These are phyloP conservation scores for Lumnitzera littorea DNA, from an alignment of 345 rosid genomes.

Conservation along the genomic window DNA sequence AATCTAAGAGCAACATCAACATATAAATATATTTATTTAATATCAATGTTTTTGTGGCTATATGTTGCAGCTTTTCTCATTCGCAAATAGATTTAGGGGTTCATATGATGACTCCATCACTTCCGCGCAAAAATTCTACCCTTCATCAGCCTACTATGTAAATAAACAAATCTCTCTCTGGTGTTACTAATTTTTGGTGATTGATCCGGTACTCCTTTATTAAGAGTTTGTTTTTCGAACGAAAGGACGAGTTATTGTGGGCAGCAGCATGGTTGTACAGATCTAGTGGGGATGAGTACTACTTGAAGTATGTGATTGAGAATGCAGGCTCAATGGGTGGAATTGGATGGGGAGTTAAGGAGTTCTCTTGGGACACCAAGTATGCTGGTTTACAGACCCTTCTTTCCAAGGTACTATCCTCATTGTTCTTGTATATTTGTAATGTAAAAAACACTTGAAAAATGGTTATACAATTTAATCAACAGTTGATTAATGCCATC, in stretches of 20 bases:
- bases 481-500: too few relatives aligned
- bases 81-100: slow-evolving; percentile 57
- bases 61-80: slow-evolving; percentile 45
- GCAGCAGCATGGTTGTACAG: slow-evolving; percentile 71
- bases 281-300: slow-evolving; percentile 56
- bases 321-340: slow-evolving; percentile 82
- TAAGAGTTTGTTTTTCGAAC: not conserved
- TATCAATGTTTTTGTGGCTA: too few relatives aligned
- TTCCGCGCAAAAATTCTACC: slow-evolving; percentile 44
- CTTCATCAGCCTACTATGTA: slow-evolving; percentile 51
- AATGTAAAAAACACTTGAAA: too few relatives aligned
- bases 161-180: not conserved
- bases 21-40: too few relatives aligned
- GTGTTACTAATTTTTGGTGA: too few relatives aligned
- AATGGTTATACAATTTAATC: too few relatives aligned
- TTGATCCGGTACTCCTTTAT: too few relatives aligned
- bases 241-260: slow-evolving; percentile 85
- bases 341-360: slow-evolving; percentile 83
- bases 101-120: slow-evolving; percentile 49
- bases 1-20: not conserved
- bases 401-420: slow-evolving; percentile 45
- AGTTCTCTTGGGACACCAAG: slow-evolving; percentile 93
- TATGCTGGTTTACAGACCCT: slow-evolving; percentile 86
- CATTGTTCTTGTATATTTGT: too few relatives aligned
- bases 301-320: slow-evolving; percentile 56